phyloP scores from a whole-genome alignment of 2,329 filamentous ascomycete genomes.

The Botrytis hyacinthi region DNA sequence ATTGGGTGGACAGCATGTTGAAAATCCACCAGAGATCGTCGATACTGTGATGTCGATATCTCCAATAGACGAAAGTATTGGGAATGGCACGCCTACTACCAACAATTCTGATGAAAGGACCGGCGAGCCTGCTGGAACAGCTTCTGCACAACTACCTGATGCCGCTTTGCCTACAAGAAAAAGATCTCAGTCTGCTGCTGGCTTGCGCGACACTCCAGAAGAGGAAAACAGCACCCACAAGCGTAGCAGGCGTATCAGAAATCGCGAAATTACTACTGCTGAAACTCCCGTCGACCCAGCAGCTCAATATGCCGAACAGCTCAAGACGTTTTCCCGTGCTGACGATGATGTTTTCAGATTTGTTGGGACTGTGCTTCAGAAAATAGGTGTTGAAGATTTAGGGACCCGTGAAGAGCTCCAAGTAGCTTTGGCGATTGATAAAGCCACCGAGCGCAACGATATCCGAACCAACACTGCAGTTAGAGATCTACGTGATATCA shows the following conservation, averaged over 20 bases:
- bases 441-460: constrained; percentile 25
- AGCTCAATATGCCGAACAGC: constrained; percentile 52
- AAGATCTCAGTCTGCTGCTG: constrained; percentile 61
- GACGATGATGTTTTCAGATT: constrained; percentile 38
- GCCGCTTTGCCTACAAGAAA: constrained; percentile 48
- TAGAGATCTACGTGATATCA: constrained; percentile 41
- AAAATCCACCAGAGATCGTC: constrained; percentile 35
- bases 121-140: constrained; percentile 29
- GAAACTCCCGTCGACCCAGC: constrained; percentile 51
- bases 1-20: background rate
- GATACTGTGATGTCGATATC: constrained; percentile 31
- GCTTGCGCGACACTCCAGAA: constrained; percentile 53
- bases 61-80: constrained; percentile 27
- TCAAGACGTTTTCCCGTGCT: constrained; percentile 42
- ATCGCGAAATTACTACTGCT: constrained; percentile 53
- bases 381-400: constrained; percentile 36
- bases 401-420: constrained; percentile 35
- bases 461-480: constrained; percentile 34
- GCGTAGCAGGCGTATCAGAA: constrained; percentile 63
- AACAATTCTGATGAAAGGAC: constrained; percentile 27
- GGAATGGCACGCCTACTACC: constrained; percentile 24
- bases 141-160: constrained; percentile 30
- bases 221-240: constrained; percentile 59
- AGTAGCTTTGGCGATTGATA: constrained; percentile 28
- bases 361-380: constrained; percentile 33